Evolutionary conservation across 1,139 yeast genomes (phyloP).

Genomic region (Suhomyces bokatorum): DNA sequence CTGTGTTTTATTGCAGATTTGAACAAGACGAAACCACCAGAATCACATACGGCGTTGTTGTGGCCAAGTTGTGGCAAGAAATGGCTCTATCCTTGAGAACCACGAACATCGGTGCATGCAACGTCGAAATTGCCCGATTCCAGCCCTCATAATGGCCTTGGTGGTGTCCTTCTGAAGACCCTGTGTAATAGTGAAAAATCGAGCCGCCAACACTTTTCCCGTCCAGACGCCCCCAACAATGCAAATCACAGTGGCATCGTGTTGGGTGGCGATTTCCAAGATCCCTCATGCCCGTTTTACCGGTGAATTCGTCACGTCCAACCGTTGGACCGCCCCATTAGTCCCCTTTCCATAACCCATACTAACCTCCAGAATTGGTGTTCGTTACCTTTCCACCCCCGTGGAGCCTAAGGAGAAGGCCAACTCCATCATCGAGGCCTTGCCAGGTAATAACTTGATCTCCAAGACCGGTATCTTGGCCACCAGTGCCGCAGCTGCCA

Average conservation of each 20-base stretch:
- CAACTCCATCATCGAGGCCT: constrained; percentile 79
- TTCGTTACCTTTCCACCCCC: constrained; percentile 66
- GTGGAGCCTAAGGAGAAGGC: constrained; percentile 92
- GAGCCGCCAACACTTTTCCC: too few species aligned
- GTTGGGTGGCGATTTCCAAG: too few species aligned
- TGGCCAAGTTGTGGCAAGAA: too few species aligned
- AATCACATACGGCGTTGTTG: background rate
- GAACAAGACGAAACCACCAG: background rate
- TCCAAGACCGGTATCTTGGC: constrained; percentile 95
- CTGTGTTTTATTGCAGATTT: too few species aligned
- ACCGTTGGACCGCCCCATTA: too few species aligned
- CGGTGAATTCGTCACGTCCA: too few species aligned
- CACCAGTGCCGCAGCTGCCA: constrained; percentile 90
- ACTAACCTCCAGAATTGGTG: constrained; percentile 50
- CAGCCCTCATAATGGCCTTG: background rate
- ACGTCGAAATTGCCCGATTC: background rate
- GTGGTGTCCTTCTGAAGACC: too few species aligned
- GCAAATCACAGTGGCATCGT: too few species aligned
- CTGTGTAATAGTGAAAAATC: too few species aligned
- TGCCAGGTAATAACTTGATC: constrained; percentile 87
- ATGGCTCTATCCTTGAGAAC: too few species aligned
- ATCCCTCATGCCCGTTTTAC: too few species aligned
- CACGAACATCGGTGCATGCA: background rate
- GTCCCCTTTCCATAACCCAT: constrained; percentile 1
- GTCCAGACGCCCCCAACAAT: too few species aligned